phyloP scores from a whole-genome alignment of 768 basidiomycete genomes.

The Myochromella boudieri region DNA sequence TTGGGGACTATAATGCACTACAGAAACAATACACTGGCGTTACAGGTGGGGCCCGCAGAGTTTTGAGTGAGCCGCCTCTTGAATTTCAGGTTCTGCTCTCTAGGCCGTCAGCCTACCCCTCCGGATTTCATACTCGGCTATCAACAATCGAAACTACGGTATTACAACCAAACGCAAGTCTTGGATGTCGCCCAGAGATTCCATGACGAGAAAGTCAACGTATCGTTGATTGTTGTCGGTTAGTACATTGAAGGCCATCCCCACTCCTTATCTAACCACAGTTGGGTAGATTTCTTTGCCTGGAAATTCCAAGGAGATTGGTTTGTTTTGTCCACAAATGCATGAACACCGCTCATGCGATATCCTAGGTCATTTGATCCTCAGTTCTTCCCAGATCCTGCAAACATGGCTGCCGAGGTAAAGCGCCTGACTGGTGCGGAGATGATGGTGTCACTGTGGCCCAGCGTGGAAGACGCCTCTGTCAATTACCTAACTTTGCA shows the following conservation, averaged over 20 bases:
- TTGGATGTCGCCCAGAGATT: conserved; percentile 33
- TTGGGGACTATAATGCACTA: conserved; percentile 34
- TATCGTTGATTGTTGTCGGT: conserved; percentile 36
- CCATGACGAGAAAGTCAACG: conserved; percentile 34
- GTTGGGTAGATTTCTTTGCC: conserved; percentile 31
- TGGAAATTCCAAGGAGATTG: conserved; percentile 39
- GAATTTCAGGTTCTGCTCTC: too few species aligned
- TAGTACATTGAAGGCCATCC: not conserved
- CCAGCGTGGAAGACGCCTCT: conserved; percentile 36
- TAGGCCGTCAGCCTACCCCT: conserved; percentile 36
- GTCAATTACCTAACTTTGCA: conserved; percentile 31
- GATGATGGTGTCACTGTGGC: conserved; percentile 40
- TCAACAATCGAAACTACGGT: conserved; percentile 37
- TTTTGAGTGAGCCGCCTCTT: too few species aligned
- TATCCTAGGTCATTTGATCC: conserved; percentile 32
- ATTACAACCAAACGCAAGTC: conserved; percentile 34
- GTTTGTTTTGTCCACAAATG: conserved; percentile 14
- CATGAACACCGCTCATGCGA: not conserved
- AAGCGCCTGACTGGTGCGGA: conserved; percentile 35
- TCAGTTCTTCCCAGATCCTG: conserved; percentile 33
- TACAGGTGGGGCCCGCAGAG: conserved; percentile 27
- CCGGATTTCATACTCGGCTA: conserved; percentile 35
- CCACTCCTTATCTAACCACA: not conserved
- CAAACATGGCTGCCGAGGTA: conserved; percentile 31
- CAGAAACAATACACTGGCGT: conserved; percentile 35